Percentiles rank a stretch among this genome's conserved stretches.
Evolutionary conservation across 2,329 filamentous ascomycete species (phyloP).

Genomic region (Fusarium sublunatum): DNA sequence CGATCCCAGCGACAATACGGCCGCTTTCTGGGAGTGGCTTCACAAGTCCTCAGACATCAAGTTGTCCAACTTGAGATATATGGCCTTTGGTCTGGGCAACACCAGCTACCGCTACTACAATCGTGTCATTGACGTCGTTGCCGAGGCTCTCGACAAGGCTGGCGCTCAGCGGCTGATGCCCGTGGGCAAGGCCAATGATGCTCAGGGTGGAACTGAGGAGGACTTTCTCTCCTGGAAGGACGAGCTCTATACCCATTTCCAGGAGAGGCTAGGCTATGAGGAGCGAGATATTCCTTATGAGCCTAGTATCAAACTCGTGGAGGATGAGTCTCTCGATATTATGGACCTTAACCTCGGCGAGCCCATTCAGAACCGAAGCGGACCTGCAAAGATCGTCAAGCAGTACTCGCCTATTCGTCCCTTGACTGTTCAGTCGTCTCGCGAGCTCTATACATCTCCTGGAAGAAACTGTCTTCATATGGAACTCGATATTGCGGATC

Average conservation of each 20-base stretch:
- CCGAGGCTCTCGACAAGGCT: slow-evolving; percentile 33
- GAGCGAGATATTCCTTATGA: slow-evolving; percentile 40
- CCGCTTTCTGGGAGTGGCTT: slow-evolving; percentile 47
- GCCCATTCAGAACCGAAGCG: slow-evolving; percentile 35
- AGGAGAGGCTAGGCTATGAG: slow-evolving; percentile 33
- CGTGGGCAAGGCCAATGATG: slow-evolving; percentile 50
- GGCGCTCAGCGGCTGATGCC: slow-evolving; percentile 47
- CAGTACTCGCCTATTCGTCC: slow-evolving; percentile 37
- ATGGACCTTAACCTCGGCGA: slow-evolving; percentile 43
- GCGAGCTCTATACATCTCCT: slow-evolving; percentile 35
- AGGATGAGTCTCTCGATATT: slow-evolving; percentile 40
- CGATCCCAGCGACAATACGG: slow-evolving; percentile 55
- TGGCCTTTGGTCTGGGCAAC: slow-evolving; percentile 55
- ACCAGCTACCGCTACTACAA: slow-evolving; percentile 55
- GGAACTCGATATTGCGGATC: slow-evolving; percentile 51
- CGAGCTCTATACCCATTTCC: slow-evolving; percentile 40
- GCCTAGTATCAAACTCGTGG: slow-evolving; percentile 34
- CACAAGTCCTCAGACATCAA: slow-evolving; percentile 28
- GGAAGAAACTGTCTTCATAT: slow-evolving; percentile 50
- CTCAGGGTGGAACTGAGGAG: slow-evolving; percentile 49
- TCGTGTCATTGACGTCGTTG: slow-evolving; percentile 48
- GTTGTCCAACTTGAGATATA: slow-evolving; percentile 47
- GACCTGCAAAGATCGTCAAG: slow-evolving; percentile 35
- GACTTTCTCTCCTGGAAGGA: slow-evolving; percentile 54
- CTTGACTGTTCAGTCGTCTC: slow-evolving; percentile 25